phyloP scores from a whole-genome alignment of 768 basidiomycete genomes.

The Lactarius hatsudake region DNA sequence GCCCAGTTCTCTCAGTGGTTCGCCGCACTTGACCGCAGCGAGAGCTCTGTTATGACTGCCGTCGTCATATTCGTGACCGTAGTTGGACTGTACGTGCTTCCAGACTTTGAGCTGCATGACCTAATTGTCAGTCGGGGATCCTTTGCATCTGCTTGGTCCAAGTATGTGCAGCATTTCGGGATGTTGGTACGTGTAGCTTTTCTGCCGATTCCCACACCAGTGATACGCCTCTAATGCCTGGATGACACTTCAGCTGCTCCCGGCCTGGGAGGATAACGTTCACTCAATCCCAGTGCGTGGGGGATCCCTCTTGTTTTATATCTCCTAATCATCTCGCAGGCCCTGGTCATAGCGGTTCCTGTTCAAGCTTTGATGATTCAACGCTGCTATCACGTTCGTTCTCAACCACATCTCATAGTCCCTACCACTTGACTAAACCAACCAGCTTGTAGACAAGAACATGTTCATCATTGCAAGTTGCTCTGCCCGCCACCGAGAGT shows the following conservation, averaged over 20 bases:
- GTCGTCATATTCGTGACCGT: conserved; percentile 8
- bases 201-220: not conserved
- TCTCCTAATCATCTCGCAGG: conserved; percentile 5
- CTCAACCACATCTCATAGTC: not conserved
- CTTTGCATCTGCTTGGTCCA: conserved; percentile 4
- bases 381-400: conserved; percentile 21
- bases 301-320: not conserved
- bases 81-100: conserved; percentile 13
- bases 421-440: not conserved
- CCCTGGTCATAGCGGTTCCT: conserved; percentile 2
- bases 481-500: not conserved
- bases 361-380: conserved; percentile 17
- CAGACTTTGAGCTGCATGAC: too few relatives aligned
- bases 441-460: conserved; percentile 11
- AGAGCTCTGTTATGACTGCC: not conserved
- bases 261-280: not conserved
- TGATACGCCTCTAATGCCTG: not conserved
- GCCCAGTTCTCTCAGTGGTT: conserved; percentile 18
- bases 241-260: not conserved
- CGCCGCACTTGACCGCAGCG: conserved; percentile 1
- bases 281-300: conserved; percentile 8
- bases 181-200: not conserved
- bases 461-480: conserved; percentile 4
- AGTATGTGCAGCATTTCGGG: conserved; percentile 5
- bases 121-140: conserved; percentile 5